Evolutionary conservation across 768 basidiomycete species (phyloP).

Genomic region (Nidularia pulvinata): DNA sequence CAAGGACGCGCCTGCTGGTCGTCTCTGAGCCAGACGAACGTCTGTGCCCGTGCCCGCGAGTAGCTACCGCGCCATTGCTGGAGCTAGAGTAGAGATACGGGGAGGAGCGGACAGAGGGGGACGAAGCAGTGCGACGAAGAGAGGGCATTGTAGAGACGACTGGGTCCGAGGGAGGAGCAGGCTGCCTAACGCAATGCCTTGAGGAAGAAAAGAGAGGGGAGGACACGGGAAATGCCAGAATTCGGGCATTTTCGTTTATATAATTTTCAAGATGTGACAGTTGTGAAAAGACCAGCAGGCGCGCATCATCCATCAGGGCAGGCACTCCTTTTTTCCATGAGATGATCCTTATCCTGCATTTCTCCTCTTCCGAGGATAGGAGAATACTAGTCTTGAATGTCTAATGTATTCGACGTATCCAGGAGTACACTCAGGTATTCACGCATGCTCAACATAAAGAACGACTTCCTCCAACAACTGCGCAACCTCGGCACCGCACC

Average conservation of each 20-base stretch:
- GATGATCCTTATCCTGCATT: neutral
- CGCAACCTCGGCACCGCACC: too few species aligned
- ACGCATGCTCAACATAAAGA: too few species aligned
- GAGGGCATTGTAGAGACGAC: slow-evolving; percentile 54
- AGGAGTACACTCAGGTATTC: too few species aligned
- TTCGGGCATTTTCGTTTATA: slow-evolving; percentile 33
- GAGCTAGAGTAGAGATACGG: slow-evolving; percentile 53
- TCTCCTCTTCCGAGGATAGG: neutral
- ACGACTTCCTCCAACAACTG: too few species aligned
- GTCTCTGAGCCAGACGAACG: slow-evolving; percentile 73
- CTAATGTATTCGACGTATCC: neutral
- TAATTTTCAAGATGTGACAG: slow-evolving; percentile 37
- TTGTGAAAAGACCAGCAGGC: slow-evolving; percentile 14
- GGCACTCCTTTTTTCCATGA: neutral
- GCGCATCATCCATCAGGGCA: neutral
- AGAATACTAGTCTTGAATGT: neutral
- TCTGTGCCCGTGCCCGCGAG: slow-evolving; percentile 45
- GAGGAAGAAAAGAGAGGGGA: slow-evolving; percentile 22
- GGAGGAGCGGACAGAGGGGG: slow-evolving; percentile 65
- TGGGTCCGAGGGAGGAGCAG: slow-evolving; percentile 26
- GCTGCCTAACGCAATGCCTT: slow-evolving; percentile 53
- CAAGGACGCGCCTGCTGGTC: slow-evolving; percentile 66
- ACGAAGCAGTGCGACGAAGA: slow-evolving; percentile 77
- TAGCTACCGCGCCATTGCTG: slow-evolving; percentile 22
- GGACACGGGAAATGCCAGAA: slow-evolving; percentile 32